A percentile compares a stretch with the other conserved stretches of the same genome.
Evolutionary conservation across 768 basidiomycete genomes (phyloP).

Genomic region (Pleurotus ostreatus): DNA sequence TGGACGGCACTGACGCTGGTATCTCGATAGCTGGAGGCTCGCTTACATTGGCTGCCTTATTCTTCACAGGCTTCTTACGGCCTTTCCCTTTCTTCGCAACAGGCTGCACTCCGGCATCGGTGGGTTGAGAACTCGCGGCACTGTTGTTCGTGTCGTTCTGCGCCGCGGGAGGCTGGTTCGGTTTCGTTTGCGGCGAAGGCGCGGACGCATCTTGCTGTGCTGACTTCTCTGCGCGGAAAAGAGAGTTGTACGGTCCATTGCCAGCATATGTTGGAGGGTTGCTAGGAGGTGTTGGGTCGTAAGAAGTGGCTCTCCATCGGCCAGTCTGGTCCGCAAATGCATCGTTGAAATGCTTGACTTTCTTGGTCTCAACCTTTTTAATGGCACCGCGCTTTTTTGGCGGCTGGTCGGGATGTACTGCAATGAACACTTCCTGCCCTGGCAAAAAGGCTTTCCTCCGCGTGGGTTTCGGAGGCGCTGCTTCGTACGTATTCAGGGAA

Average conservation of each 20-base stretch:
- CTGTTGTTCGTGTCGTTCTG: neutral
- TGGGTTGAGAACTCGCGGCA: neutral
- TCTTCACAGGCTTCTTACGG: neutral
- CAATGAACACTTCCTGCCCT: constrained; percentile 39
- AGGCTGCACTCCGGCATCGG: neutral
- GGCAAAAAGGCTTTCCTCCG: constrained; percentile 41
- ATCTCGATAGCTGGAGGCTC: no score
- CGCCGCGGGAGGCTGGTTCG: neutral
- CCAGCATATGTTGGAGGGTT: constrained; percentile 30
- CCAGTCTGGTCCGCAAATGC: constrained; percentile 43
- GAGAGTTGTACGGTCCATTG: constrained; percentile 33
- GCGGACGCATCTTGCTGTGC: neutral
- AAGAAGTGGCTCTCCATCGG: constrained; percentile 45
- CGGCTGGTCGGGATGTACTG: constrained; percentile 12
- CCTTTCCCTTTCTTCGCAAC: neutral
- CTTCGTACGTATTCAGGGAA: constrained; percentile 39
- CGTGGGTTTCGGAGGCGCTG: constrained; percentile 18
- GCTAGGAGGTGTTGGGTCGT: constrained; percentile 26
- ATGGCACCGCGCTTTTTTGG: constrained; percentile 13
- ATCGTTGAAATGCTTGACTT: constrained; percentile 25
- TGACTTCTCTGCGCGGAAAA: constrained; percentile 26
- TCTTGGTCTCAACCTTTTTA: constrained; percentile 22
- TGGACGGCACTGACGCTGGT: no score
- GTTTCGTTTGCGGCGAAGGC: neutral
- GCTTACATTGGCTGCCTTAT: neutral